Evolutionary conservation across 352 stramenopile species (phyloP).

Genomic region (Pythium dissimile): DNA sequence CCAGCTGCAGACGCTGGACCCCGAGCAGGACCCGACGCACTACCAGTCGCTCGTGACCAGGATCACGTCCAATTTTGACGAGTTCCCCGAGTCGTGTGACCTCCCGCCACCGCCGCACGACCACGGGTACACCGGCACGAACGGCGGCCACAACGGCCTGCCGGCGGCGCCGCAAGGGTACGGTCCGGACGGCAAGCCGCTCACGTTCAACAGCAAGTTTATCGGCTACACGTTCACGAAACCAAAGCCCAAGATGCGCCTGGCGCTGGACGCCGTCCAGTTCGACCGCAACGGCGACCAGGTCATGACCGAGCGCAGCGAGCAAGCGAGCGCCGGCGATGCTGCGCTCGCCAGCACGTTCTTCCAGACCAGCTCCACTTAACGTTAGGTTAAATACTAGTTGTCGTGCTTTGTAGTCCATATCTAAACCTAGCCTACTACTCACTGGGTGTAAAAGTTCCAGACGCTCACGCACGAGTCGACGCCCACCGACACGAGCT

Average conservation of each 20-base stretch:
- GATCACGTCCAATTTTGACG: slow-evolving; percentile 97
- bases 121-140: slow-evolving; percentile 9
- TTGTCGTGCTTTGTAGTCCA: neutral
- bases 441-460: slow-evolving; percentile 78
- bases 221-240: slow-evolving; percentile 90
- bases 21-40: slow-evolving; percentile 40
- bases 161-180: slow-evolving; percentile 32
- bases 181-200: slow-evolving; percentile 69
- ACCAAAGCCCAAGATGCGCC: slow-evolving; percentile 78
- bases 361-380: neutral
- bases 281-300: slow-evolving; percentile 43
- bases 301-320: slow-evolving; percentile 19
- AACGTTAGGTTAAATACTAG: neutral
- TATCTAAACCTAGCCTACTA: no score
- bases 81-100: slow-evolving; percentile 90
- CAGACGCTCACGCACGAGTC: slow-evolving; percentile 90
- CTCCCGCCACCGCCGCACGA: slow-evolving; percentile 28
- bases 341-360: neutral
- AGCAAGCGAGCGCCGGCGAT: neutral
- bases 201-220: slow-evolving; percentile 88
- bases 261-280: slow-evolving; percentile 72
- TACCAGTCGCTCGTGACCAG: slow-evolving; percentile 90
- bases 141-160: slow-evolving; percentile 33
- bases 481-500: slow-evolving; percentile 86
- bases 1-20: slow-evolving; percentile 83